Evolutionary conservation across 768 basidiomycete species (phyloP), one percentile per base, ranked within the genome.

Genomic region (Mycena olivaceomarginata): DNA sequence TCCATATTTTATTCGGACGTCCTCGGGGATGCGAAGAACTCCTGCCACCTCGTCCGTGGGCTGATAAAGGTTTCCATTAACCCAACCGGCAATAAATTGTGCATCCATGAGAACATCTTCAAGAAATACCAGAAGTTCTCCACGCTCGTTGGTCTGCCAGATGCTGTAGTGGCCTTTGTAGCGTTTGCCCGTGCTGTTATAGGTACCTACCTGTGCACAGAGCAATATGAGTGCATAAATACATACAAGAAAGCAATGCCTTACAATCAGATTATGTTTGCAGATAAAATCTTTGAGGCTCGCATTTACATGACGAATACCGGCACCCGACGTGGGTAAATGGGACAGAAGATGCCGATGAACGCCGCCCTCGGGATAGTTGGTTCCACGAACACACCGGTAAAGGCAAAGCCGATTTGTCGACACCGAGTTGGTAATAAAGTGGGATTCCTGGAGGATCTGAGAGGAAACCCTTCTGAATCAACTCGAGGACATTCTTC

Each of bases 311-410:
- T 83, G 80, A 3, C 76, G 65, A 1, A 82, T 41, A 18, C 84
- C 85, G 16, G 74, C 79, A 12, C 79, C 82, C 51, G 77, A 83
- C 5, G 77, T 78, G 22, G 80, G 84, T 16, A 81, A 60, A 9
- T 67, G 74, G 45, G 81, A 66, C 1, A 72, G 76, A 11, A 86
- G 75, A 68, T 84, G 84, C 0, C 81, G 82, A 68, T 88, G 86
- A 4, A 88, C 83, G 12, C 84, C 85, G 31, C 87, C 85, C 77
- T 88, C 84, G 3, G 83, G 83, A 16, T 67, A 71, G 37, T 87
- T 87, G 11, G 87, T 87, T 0, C 85, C 86, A 5, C 81, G 73
- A 1, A 79, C 51, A 70, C 85, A 85, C 0, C 77, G 70, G 43
- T 84, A 86, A 6, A 85, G 75, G 2, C 83, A 79, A 1, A 85